phyloP scores from a whole-genome alignment of 2,329 filamentous ascomycete species.

The Beauveria asiatica region DNA sequence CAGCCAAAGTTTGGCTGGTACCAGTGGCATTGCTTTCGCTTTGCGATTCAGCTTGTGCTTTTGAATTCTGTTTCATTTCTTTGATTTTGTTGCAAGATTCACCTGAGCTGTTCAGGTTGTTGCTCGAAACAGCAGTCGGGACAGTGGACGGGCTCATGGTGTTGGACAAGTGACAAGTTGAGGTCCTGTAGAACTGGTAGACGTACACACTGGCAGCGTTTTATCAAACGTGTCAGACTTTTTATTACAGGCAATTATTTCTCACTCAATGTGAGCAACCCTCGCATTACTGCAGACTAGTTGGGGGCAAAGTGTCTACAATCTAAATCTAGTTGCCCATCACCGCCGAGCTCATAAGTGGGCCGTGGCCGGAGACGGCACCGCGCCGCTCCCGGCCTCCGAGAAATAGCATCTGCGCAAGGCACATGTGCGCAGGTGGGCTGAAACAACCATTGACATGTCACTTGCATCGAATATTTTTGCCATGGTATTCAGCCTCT shows the following conservation, averaged over 20 bases:
- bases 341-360: background rate
- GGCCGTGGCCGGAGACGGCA: background rate
- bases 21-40: background rate
- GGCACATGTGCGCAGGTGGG: background rate
- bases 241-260: background rate
- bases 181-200: background rate
- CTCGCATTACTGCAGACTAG: background rate
- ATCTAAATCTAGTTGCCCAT: background rate
- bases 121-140: background rate
- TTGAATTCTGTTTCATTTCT: background rate
- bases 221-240: no score
- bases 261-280: background rate
- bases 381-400: slow-evolving; percentile 2
- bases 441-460: no score
- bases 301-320: background rate
- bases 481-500: background rate
- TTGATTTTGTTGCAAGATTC: background rate
- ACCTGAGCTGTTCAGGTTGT: background rate
- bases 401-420: background rate
- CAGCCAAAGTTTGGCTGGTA: background rate
- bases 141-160: background rate
- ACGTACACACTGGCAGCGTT: background rate
- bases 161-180: background rate
- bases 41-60: background rate
- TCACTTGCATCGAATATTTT: background rate